Evolutionary conservation across 345 rosid genomes (phyloP).

Genomic region (Moricandia arvensis): DNA sequence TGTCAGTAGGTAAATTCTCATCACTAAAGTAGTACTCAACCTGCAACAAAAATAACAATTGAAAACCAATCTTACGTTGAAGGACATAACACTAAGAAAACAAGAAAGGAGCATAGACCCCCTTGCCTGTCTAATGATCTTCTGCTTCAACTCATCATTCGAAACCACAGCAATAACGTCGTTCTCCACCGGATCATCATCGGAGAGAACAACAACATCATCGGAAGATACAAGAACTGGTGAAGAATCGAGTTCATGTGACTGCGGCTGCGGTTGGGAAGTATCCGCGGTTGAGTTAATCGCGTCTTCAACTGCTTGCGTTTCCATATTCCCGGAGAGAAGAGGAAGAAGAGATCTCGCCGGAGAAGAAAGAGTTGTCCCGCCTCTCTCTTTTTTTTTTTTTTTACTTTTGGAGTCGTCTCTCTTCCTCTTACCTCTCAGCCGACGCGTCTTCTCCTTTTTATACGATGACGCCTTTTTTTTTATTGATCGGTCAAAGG

Average conservation of each 20-base stretch:
- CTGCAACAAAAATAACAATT: constrained; percentile 38
- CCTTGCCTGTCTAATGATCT: constrained; percentile 64
- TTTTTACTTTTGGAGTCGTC: not conserved
- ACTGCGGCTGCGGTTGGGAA: constrained; percentile 20
- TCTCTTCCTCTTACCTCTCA: constrained; percentile 37
- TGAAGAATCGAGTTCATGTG: constrained; percentile 30
- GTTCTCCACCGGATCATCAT: no score
- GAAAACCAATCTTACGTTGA: not conserved
- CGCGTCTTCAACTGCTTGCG: not conserved
- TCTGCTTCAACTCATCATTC: constrained; percentile 55
- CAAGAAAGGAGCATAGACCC: not conserved
- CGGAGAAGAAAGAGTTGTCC: constrained; percentile 25
- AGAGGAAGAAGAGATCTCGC: constrained; percentile 29
- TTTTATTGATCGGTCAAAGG: constrained; percentile 24
- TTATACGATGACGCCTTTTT: constrained; percentile 6
- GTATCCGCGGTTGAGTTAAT: not conserved
- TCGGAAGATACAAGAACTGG: constrained; percentile 42
- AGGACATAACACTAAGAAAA: not conserved
- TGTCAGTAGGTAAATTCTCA: constrained; percentile 82
- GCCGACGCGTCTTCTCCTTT: constrained; percentile 22
- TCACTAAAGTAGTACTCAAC: constrained; percentile 93
- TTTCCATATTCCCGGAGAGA: constrained; percentile 39
- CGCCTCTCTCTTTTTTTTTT: constrained; percentile 9
- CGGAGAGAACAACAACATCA: constrained; percentile 34
- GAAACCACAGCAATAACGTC: no score